Base-by-base conservation (phyloP, 2,329 filamentous ascomycete genomes). In the Byssochlamys sp. region DNA sequence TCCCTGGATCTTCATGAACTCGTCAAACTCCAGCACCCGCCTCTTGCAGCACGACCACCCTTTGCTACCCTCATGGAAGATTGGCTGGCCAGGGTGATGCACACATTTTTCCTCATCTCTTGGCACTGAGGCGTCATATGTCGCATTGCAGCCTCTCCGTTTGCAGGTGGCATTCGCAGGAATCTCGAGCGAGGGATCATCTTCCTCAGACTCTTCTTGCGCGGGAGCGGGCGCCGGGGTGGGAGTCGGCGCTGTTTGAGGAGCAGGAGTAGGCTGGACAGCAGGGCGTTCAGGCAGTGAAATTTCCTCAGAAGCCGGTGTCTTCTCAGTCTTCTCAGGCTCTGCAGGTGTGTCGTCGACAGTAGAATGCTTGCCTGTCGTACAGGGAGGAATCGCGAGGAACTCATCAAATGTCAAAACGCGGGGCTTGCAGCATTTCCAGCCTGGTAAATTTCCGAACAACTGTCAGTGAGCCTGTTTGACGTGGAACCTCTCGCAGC, bases 371-470 rank as follows among this genome's bases (percentile, higher is more conserved):
- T 87, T 91, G 68, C 94, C 94, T 11, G 86, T 89, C 27, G 94
- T 96, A 81, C 94, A 99, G 39, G 94, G 92, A 54, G 89, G 80
- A 66, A 99, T 97, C 60, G 80, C 75, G 74, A 99, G 89, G 80
- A 99, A 99, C 77, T 99, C 94, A 76, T 99, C 94, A 72, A 99
- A 99, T 59, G 91, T 96, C 67, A 99, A 81, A 67, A 97, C 91
- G 69, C 94, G 88, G 58, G 91, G 88, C 77, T 96, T 97, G 83
- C 94, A 99, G 80, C 94, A 99, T 79, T 95, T 95, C 92, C 94
- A 97, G 70, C 94, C 92, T 96, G 68, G 55, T 62, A 57, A 58
- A 58, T 54, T 33, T 27, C 52, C 12, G 29, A 31, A 35, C 11
- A 7, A n/a, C 39, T 10, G 25, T 53, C 24, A 53, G 52, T n/a